Percentiles rank a stretch among this genome's conserved stretches.
These are phyloP conservation scores for Aspergillus piperis DNA, from an alignment of 2,329 filamentous ascomycete genomes.

Conservation along the genomic window DNA sequence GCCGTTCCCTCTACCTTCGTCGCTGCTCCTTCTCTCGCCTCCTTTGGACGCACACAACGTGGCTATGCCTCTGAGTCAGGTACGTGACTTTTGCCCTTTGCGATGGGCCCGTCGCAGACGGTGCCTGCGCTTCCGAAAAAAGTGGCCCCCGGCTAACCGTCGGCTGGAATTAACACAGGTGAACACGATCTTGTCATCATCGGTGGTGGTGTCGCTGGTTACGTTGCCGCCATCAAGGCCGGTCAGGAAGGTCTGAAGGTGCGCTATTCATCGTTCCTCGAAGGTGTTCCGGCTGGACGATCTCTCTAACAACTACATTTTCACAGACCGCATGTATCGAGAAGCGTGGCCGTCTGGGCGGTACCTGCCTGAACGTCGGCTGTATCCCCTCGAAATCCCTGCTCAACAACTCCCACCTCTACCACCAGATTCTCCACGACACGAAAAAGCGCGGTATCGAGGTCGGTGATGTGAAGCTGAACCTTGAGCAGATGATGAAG, in stretches of 20 bases:
- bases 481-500: constrained; percentile 95
- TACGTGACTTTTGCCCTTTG: constrained; percentile 23
- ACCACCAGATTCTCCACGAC: constrained; percentile 96
- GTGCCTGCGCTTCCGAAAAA: constrained; percentile 23
- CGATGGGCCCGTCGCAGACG: constrained; percentile 1
- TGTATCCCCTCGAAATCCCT: constrained; percentile 99
- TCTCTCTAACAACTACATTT: constrained; percentile 16
- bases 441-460: constrained; percentile 97
- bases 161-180: constrained; percentile 54
- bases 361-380: constrained; percentile 97
- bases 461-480: constrained; percentile 94
- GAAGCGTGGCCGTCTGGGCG: constrained; percentile 91
- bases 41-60: constrained; percentile 56
- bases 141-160: constrained; percentile 18
- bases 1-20: constrained; percentile 39
- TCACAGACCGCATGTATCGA: constrained; percentile 90
- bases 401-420: constrained; percentile 98
- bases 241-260: constrained; percentile 97
- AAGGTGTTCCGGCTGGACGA: constrained; percentile 7
- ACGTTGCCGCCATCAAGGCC: constrained; percentile 98
- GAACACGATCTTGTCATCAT: constrained; percentile 98
- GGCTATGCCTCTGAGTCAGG: constrained; percentile 57
- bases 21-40: constrained; percentile 44
- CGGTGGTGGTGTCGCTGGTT: constrained; percentile 95
- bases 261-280: constrained; percentile 29